Conservation (phyloP, 192 early-diverging fungal genomes). For the Jimgerdemannia flammicorona region DNA sequence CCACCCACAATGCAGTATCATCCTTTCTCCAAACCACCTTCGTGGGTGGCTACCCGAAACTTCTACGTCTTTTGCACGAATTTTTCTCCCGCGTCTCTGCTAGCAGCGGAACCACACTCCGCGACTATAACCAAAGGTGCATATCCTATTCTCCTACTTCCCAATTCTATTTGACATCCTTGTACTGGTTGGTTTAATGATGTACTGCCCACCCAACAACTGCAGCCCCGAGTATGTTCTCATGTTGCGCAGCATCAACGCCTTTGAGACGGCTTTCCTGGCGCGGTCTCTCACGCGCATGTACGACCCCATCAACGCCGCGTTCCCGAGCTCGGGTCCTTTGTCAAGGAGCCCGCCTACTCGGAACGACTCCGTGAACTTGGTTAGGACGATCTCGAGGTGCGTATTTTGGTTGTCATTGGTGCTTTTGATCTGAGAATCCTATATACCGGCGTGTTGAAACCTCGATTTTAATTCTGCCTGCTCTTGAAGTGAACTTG, state of each 20-base stretch:
- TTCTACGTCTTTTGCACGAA: conserved; percentile 44
- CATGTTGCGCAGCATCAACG: conserved; percentile 31
- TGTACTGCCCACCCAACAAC: background rate
- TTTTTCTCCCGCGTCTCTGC: conserved; percentile 52
- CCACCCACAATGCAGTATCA: conserved; percentile 25
- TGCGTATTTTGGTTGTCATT: conserved; percentile 15
- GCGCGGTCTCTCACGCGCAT: conserved; percentile 51
- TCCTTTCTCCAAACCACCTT: conserved; percentile 50
- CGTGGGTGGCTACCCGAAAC: conserved; percentile 46
- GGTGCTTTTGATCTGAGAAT: background rate
- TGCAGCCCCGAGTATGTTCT: conserved; percentile 33
- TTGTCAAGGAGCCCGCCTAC: conserved; percentile 28
- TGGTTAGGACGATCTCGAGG: conserved; percentile 54
- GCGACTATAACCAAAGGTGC: conserved; percentile 52
- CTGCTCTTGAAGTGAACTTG: conserved; percentile 50
- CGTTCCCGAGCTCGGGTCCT: conserved; percentile 51
- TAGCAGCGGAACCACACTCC: conserved; percentile 29
- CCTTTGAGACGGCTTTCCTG: conserved; percentile 43
- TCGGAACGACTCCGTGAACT: conserved; percentile 50
- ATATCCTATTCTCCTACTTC: background rate
- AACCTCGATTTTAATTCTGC: conserved; percentile 1
- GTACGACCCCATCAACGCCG: conserved; percentile 58
- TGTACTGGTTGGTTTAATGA: too few relatives aligned
- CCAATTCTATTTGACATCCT: background rate
- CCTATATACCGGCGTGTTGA: background rate